These are phyloP conservation scores for Chytriomyces sp. DNA, from an alignment of 192 early-diverging fungal species.

Conservation along the genomic window DNA sequence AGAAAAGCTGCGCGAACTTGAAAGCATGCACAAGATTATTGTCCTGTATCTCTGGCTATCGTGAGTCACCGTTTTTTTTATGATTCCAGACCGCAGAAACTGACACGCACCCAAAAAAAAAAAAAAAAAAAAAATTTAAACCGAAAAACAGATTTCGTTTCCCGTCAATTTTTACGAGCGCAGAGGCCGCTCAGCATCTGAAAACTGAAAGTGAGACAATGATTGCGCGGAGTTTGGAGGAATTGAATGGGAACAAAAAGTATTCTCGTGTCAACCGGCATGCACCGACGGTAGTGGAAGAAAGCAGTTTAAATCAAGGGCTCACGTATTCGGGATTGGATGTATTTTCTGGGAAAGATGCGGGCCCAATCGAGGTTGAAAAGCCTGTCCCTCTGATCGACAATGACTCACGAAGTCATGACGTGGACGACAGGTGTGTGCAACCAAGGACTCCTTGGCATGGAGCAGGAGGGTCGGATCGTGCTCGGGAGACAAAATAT, in stretches of 20 bases:
- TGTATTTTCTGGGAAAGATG: not conserved
- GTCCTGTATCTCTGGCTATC: constrained; percentile 89
- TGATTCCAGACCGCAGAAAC: not conserved
- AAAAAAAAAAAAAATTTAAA: constrained; percentile 10
- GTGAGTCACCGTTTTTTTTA: constrained; percentile 12
- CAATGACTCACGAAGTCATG: too few species aligned
- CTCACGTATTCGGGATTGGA: not conserved
- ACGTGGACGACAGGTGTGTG: too few species aligned
- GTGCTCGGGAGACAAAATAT: too few species aligned
- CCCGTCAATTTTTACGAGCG: constrained; percentile 60
- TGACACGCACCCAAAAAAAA: not conserved
- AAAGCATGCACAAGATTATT: constrained; percentile 76
- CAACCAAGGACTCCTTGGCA: too few species aligned
- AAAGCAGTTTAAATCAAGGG: not conserved
- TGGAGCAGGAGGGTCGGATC: too few species aligned
- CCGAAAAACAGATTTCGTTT: constrained; percentile 58
- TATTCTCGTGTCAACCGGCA: not conserved
- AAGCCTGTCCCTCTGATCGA: too few species aligned
- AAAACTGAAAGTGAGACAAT: constrained; percentile 58
- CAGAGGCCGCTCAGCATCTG: constrained; percentile 49
- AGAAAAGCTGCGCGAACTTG: constrained; percentile 59
- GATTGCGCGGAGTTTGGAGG: constrained; percentile 52
- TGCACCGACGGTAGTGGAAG: not conserved
- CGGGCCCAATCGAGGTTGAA: too few species aligned
- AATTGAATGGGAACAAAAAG: constrained; percentile 11